Conservation (phyloP, 306 rosid species). For the Geum urbanum region DNA sequence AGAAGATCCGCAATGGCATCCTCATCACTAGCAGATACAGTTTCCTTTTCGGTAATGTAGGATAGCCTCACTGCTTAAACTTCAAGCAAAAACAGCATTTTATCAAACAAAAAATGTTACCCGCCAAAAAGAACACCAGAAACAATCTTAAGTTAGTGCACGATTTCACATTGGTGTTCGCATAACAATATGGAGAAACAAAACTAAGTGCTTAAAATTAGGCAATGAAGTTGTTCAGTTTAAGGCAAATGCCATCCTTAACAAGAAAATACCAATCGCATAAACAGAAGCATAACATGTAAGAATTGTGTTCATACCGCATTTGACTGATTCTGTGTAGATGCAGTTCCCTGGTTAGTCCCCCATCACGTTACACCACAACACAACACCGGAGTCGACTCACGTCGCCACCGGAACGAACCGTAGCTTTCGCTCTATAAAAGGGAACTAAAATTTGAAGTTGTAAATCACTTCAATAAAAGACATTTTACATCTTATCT, state of each 20-base stretch:
- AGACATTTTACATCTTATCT: no score
- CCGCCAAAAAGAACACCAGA: neutral
- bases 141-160: neutral
- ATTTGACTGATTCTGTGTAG: conserved; percentile 48
- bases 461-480: no score
- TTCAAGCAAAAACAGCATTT: conserved; percentile 19
- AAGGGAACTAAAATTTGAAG: no score
- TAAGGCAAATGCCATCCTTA: neutral
- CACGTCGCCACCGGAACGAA: no score
- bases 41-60: conserved; percentile 63
- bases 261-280: neutral
- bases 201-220: neutral
- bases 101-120: neutral
- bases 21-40: conserved; percentile 73
- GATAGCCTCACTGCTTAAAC: conserved; percentile 70
- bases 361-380: no score
- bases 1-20: conserved; percentile 73
- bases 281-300: conserved; percentile 8
- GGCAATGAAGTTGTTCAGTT: neutral
- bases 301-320: conserved; percentile 46
- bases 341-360: conserved; percentile 47
- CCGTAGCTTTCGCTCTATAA: no score
- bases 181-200: neutral
- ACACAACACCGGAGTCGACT: no score
- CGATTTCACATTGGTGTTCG: neutral